Base-by-base conservation (phyloP, 371 early-diverging fungal genomes). In the Cokeromyces recurvatus region DNA sequence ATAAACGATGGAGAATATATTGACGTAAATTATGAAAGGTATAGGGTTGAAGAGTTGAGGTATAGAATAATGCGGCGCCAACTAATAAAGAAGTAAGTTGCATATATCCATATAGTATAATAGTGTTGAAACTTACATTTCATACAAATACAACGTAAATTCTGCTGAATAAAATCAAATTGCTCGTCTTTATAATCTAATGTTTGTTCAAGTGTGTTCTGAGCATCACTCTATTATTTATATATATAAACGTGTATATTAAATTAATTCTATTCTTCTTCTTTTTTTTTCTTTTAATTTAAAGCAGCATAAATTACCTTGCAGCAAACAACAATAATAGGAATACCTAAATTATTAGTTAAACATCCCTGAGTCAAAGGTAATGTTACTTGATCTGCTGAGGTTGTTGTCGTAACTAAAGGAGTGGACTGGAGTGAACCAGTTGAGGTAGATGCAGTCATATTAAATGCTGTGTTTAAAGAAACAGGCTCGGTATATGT, bases 121-220 rank as follows among this genome's bases (percentile, higher is more conserved):
- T n/a, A n/a, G n/a, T n/a, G n/a, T n/a, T 34, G 14, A n/a, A 4
- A 5, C 35, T 79, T 79, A 94, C 93, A 93, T 77, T 89, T 86
- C 64, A 95, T 81, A 59, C 92, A 91, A 15, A 94, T 68, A 22
- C 93, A 87, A 40, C 97, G 86, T 38, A 97, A 71, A 19, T 83
- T 81, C 60, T 95, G 95, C 65, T 95, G 95, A 57, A 97, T 91
- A 67, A 85, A 94, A 64, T 95, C 97, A 64, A 97, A 94, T 37
- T 86, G 84, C 43, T 92, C 93, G 46, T 97, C 95, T 61, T 84
- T 86, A 68, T 84, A 94, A 20, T 87, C 91, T 36, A 78, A 70
- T 39, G 92, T 90, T 34, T 88, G 84, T 62, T 94, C 94, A 45
- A 93, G 62, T 39, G 62, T 68, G 51, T 76, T 75, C 45, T 89